These are phyloP conservation scores for Calocybe cyanea DNA, from an alignment of 768 basidiomycete species.

Conservation along the genomic window DNA sequence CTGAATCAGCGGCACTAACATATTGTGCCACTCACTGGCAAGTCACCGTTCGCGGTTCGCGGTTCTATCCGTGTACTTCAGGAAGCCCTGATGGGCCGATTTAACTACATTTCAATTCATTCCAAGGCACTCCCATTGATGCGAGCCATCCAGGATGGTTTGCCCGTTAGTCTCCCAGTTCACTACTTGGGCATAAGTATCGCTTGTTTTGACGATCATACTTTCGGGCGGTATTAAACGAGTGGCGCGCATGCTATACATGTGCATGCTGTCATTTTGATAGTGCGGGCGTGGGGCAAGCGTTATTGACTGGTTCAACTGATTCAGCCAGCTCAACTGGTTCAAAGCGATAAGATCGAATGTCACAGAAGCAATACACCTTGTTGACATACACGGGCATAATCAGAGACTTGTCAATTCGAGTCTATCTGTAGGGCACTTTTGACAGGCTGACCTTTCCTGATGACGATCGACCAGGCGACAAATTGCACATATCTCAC, in stretches of 20 bases:
- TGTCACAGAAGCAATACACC: slow-evolving; percentile 2
- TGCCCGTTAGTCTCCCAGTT: background rate
- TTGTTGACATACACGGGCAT: background rate
- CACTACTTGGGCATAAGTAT: slow-evolving; percentile 2
- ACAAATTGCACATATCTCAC: background rate
- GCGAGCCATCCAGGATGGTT: background rate
- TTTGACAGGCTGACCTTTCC: background rate
- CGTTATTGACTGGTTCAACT: no score
- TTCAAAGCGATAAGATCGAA: slow-evolving; percentile 17
- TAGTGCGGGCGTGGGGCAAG: background rate
- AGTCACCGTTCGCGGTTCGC: background rate
- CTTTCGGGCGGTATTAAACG: background rate
- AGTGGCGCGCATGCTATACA: no score
- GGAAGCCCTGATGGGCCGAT: slow-evolving; percentile 2
- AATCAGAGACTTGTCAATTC: slow-evolving; percentile 2
- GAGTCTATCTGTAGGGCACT: background rate
- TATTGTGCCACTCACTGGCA: slow-evolving; percentile 8
- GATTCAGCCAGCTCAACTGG: background rate
- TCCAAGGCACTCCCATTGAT: background rate
- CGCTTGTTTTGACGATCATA: background rate
- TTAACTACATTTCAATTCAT: background rate
- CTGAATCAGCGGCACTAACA: slow-evolving; percentile 9
- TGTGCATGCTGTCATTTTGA: no score
- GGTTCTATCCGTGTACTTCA: slow-evolving; percentile 1
- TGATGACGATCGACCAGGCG: slow-evolving; percentile 3